Percentiles rank a stretch among this genome's conserved stretches.
Evolutionary conservation across 148 eudicot genomes (phyloP).

Genomic region (Mesembryanthemum crystallinum): DNA sequence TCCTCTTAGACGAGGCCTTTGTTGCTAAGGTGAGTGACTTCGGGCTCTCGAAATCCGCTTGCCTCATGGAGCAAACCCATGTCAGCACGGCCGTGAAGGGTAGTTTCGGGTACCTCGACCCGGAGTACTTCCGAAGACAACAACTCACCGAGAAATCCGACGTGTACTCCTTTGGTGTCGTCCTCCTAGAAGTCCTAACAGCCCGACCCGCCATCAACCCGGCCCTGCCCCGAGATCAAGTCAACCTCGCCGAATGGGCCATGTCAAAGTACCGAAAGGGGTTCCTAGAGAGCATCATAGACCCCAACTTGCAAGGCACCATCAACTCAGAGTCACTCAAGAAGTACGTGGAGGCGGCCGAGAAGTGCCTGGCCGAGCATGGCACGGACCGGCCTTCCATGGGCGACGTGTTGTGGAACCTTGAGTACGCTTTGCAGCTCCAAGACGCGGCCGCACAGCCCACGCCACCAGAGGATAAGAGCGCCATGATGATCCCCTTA

Average conservation of each 20-base stretch:
- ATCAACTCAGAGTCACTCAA: conserved; percentile 39
- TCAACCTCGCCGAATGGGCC: conserved; percentile 72
- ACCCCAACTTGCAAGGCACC: conserved; percentile 44
- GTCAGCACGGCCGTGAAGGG: conserved; percentile 71
- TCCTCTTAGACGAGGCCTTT: conserved; percentile 53
- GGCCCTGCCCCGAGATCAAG: conserved; percentile 51
- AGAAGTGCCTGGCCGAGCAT: conserved; percentile 62
- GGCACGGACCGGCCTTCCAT: conserved; percentile 68
- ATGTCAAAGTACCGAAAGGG: conserved; percentile 53
- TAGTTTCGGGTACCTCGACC: conserved; percentile 63
- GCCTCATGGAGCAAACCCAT: conserved; percentile 56
- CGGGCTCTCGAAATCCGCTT: conserved; percentile 56
- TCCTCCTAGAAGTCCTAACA: conserved; percentile 50
- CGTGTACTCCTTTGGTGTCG: conserved; percentile 67
- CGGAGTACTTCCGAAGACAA: conserved; percentile 60
- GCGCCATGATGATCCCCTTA: conserved; percentile 37
- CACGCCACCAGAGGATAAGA: conserved; percentile 37
- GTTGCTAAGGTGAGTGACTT: conserved; percentile 70
- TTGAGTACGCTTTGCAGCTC: conserved; percentile 63
- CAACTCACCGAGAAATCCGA: conserved; percentile 66
- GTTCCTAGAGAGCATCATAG: conserved; percentile 39
- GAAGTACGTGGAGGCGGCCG: conserved; percentile 59
- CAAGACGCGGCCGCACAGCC: conserved; percentile 46
- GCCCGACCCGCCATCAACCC: conserved; percentile 67
- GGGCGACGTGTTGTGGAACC: conserved; percentile 71